These are phyloP conservation scores for Ophiocordyceps camponoti-floridani DNA, from an alignment of 2,329 filamentous ascomycete genomes.

Conservation along the genomic window DNA sequence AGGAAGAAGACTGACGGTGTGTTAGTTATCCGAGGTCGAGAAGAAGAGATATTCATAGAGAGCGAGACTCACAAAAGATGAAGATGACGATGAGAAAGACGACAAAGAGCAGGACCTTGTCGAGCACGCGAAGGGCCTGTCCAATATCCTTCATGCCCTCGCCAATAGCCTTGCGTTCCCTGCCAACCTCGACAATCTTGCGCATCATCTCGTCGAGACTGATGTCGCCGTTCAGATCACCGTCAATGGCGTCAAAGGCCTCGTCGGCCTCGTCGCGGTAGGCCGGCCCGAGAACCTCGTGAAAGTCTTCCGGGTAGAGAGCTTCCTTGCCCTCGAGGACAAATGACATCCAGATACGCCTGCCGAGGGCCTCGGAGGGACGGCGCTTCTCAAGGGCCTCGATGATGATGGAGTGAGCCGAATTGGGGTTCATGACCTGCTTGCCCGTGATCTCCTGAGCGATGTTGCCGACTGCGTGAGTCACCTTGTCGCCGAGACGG, in stretches of 20 bases:
- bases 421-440: conserved; percentile 83
- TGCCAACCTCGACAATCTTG: conserved; percentile 67
- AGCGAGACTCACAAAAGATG: conserved; percentile 48
- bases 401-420: conserved; percentile 75
- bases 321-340: conserved; percentile 76
- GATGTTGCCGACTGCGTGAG: conserved; percentile 80
- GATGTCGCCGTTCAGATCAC: conserved; percentile 83
- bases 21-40: background rate
- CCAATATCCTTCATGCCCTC: conserved; percentile 96
- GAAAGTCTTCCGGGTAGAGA: conserved; percentile 62
- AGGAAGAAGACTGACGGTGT: conserved; percentile 57
- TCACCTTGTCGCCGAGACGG: conserved; percentile 81
- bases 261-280: conserved; percentile 69
- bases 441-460: conserved; percentile 92
- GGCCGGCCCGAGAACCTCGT: conserved; percentile 67
- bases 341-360: conserved; percentile 94
- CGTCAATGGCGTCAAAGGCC: conserved; percentile 64
- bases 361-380: conserved; percentile 82
- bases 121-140: conserved; percentile 80
- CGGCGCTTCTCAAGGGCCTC: conserved; percentile 72
- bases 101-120: conserved; percentile 67
- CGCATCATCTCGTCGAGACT: conserved; percentile 89
- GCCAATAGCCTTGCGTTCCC: conserved; percentile 72
- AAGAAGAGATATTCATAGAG: background rate
- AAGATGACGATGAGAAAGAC: conserved; percentile 68